Evolutionary conservation across 768 basidiomycete genomes (phyloP).

Genomic region (Dioszegia crocea): DNA sequence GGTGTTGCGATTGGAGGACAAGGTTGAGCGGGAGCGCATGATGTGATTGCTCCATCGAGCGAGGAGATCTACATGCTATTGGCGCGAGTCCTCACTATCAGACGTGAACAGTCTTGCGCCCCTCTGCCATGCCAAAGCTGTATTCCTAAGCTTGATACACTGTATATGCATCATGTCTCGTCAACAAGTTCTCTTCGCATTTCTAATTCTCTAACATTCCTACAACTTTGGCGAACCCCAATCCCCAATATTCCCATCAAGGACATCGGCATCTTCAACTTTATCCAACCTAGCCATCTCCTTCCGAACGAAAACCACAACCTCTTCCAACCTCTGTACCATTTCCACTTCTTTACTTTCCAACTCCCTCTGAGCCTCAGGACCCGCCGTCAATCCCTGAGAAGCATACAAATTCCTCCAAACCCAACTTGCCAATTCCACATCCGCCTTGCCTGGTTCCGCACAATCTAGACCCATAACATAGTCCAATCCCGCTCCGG

Average conservation of each 20-base stretch:
- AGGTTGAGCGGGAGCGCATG: conserved; percentile 10
- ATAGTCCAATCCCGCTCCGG: conserved; percentile 70
- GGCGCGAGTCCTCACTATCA: too few relatives aligned
- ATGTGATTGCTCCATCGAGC: neutral
- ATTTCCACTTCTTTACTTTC: conserved; percentile 56
- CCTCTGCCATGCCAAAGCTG: too few relatives aligned
- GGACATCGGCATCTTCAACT: conserved; percentile 54
- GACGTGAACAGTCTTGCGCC: too few relatives aligned
- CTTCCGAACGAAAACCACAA: conserved; percentile 66
- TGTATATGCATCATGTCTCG: neutral
- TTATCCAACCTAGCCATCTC: conserved; percentile 68
- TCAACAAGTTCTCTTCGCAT: neutral
- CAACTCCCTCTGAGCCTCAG: conserved; percentile 1
- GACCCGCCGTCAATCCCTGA: conserved; percentile 52
- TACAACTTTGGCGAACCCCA: conserved; percentile 22
- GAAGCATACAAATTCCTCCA: conserved; percentile 90
- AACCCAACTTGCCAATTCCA: conserved; percentile 76
- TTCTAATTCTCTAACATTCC: neutral
- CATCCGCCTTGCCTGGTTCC: conserved; percentile 67
- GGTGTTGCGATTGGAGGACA: conserved; percentile 32
- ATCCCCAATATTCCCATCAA: conserved; percentile 45
- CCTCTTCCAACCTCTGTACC: conserved; percentile 66
- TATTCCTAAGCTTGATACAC: too few relatives aligned
- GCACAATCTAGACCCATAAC: conserved; percentile 59
- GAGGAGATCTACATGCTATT: too few relatives aligned